Evolutionary conservation across 164 flowering plant species (phyloP), one percentile per base, ranked within the genome.

Genomic region (Sedum album): DNA sequence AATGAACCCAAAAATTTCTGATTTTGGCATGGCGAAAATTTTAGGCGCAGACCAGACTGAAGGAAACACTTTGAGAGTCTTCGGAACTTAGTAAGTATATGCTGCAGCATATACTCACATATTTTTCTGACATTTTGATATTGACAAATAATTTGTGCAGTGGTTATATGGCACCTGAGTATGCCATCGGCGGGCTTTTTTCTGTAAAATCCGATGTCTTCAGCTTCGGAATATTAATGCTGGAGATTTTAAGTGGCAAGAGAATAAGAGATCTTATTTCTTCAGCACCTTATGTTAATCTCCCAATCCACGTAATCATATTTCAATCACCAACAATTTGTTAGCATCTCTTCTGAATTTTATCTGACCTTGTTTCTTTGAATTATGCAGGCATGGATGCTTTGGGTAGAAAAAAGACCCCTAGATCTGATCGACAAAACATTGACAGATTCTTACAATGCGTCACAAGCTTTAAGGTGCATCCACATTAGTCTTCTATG

Each of bases 21-120:
- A 77, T 64, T 80, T 80, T 70, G 82, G 82, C n/a, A 48, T 80
- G 79, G 82, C 80, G 31, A 74, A 74, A 66, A 69, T 72, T 41
- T 80, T 80, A 25, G 73, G 64, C 25, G 6, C 33, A 25, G 35
- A 72, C 35, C 77, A 77, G 30, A 35, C 60, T 30, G 71, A 75
- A 60, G 80, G 74, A 71, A 75, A 77, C 60, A 80, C 80, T 25
- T 72, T 61, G 8, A 69, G 76, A 42, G 65, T 77, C 21, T 80
- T 76, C 33, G 83, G 83, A 44, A 77, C 82, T 30, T 69, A 66
- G 82, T 79, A 72, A 79, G 79, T 64, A 21, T 25, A 53, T 53
- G 8, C 7, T 21, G 7, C 28, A 53, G 14, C 8, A 21, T 6
- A 13, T 53, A 30, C 13, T 23, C 60, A n/a, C 1, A 53, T 53